Percentiles rank a stretch among this genome's conserved stretches.
These are phyloP conservation scores for Amanita fuliginea DNA, from an alignment of 768 basidiomycete genomes.

Conservation along the genomic window DNA sequence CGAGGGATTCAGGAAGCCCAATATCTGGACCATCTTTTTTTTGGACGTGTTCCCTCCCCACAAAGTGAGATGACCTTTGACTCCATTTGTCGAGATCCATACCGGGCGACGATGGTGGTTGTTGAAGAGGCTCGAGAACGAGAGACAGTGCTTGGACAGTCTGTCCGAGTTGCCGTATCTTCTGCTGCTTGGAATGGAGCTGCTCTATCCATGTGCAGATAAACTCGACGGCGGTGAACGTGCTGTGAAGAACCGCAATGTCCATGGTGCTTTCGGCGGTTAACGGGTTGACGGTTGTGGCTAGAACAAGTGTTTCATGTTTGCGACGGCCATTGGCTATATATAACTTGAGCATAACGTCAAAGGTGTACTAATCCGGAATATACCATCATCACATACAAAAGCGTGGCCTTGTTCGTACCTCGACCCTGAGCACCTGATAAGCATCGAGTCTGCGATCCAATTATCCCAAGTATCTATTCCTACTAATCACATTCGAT, in stretches of 20 bases:
- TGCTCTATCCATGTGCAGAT: slow-evolving; percentile 1
- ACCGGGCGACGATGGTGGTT: not conserved
- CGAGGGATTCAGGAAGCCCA: slow-evolving; percentile 14
- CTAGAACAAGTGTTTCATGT: not conserved
- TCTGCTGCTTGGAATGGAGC: slow-evolving; percentile 1
- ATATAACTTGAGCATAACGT: no score
- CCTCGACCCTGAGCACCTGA: no score
- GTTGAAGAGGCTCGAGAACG: not conserved
- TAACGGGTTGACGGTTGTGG: not conserved
- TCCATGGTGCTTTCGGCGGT: no score
- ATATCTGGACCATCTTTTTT: slow-evolving; percentile 3
- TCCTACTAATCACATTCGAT: no score
- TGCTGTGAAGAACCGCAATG: not conserved
- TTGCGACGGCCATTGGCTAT: no score
- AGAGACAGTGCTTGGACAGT: not conserved
- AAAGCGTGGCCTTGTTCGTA: no score
- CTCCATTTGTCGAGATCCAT: slow-evolving; percentile 6
- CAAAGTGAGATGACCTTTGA: slow-evolving; percentile 11
- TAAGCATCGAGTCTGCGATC: no score
- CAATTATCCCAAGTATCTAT: no score
- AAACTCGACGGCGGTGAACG: not conserved
- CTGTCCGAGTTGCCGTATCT: not conserved
- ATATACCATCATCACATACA: no score
- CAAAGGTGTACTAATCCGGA: no score
- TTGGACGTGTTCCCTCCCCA: slow-evolving; percentile 9